These are phyloP conservation scores for Drechmeria coniospora DNA, from an alignment of 2,329 filamentous ascomycete genomes.

Conservation along the genomic window DNA sequence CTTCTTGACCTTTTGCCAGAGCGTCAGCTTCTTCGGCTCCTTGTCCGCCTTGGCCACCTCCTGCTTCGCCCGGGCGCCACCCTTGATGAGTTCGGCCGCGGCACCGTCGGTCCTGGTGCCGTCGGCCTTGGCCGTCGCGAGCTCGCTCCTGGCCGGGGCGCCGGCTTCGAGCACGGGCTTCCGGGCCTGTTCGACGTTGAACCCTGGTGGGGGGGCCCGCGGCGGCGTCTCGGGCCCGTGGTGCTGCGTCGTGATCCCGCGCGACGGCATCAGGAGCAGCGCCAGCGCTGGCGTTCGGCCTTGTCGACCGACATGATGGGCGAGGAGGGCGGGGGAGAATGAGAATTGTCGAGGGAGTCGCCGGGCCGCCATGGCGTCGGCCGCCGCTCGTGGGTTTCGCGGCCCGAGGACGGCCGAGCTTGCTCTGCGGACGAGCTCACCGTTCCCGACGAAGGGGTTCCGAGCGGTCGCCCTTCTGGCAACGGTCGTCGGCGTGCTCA, in stretches of 20 bases:
- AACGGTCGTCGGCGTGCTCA: conserved; percentile 42
- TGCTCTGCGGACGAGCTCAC: conserved; percentile 19
- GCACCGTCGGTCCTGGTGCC: conserved; percentile 24
- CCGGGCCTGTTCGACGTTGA: conserved; percentile 80
- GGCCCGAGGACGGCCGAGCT: too few species aligned
- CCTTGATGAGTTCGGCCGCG: conserved; percentile 50
- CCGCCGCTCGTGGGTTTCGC: too few species aligned
- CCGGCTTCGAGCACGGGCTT: conserved; percentile 55
- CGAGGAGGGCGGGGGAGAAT: conserved; percentile 32
- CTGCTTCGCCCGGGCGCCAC: conserved; percentile 43
- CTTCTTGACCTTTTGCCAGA: conserved; percentile 89
- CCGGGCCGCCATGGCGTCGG: not conserved
- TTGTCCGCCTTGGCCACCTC: conserved; percentile 41
- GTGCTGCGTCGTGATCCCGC: conserved; percentile 43
- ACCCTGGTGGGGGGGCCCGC: conserved; percentile 67
- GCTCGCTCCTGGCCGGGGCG: conserved; percentile 13
- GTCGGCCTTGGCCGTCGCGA: conserved; percentile 17
- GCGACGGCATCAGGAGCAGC: conserved; percentile 40
- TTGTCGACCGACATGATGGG: conserved; percentile 29
- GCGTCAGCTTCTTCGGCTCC: conserved; percentile 70
- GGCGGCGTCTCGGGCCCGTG: conserved; percentile 34
- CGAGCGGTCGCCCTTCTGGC: conserved; percentile 38
- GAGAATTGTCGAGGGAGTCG: conserved; percentile 7
- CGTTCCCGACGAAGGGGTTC: conserved; percentile 34
- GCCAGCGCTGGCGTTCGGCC: conserved; percentile 35